phyloP scores from a whole-genome alignment of 805 yeast genomes.

The Metschnikowia peoriensis region DNA sequence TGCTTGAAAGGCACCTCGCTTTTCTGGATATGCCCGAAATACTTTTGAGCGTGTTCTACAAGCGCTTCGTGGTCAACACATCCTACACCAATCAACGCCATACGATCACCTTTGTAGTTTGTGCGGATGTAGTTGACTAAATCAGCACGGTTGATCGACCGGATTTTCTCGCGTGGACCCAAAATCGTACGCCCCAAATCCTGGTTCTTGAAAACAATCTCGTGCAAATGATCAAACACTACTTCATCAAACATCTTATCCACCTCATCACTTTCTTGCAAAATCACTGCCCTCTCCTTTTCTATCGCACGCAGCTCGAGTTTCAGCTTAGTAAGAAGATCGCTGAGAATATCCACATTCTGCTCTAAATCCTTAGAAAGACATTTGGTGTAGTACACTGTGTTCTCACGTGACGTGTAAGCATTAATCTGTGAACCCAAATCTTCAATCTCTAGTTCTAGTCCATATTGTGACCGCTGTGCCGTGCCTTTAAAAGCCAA shows the following conservation, averaged over 20 bases:
- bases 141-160: conserved; percentile 73
- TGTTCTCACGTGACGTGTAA: conserved; percentile 96
- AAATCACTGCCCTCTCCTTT: conserved; percentile 93
- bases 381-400: conserved; percentile 94
- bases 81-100: conserved; percentile 98
- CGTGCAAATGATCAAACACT: conserved; percentile 93
- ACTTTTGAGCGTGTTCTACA: conserved; percentile 69
- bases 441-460: conserved; percentile 93
- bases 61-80: conserved; percentile 85
- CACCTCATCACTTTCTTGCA: conserved; percentile 96
- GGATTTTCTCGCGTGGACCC: conserved; percentile 90
- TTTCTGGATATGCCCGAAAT: conserved; percentile 68
- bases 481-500: conserved; percentile 94
- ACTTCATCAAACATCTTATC: conserved; percentile 99
- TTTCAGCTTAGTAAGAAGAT: conserved; percentile 81
- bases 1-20: conserved; percentile 70
- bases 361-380: conserved; percentile 75
- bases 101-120: conserved; percentile 93
- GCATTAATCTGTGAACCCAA: conserved; percentile 97
- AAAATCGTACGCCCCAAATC: conserved; percentile 94
- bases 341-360: conserved; percentile 85
- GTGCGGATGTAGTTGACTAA: conserved; percentile 74
- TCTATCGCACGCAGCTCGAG: conserved; percentile 84
- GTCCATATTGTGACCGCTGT: conserved; percentile 70
- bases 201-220: conserved; percentile 85